Percentiles rank a stretch among this genome's conserved stretches.
These are phyloP conservation scores for Chimonanthus praecox DNA, from an alignment of 164 flowering plant species.

Conservation along the genomic window DNA sequence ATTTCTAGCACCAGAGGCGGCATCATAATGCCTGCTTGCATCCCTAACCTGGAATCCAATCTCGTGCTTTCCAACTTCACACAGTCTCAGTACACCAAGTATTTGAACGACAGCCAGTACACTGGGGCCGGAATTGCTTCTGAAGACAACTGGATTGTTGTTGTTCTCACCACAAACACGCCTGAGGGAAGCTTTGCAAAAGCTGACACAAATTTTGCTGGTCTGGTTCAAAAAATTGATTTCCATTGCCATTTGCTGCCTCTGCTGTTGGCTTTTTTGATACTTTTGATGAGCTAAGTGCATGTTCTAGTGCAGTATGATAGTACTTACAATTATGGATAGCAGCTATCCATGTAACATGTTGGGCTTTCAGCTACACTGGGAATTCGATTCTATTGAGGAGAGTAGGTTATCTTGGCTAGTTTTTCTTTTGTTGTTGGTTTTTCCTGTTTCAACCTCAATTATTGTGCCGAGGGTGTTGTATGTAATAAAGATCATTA, in stretches of 20 bases:
- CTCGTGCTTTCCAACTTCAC: slow-evolving; percentile 72
- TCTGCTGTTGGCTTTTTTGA: slow-evolving; percentile 11
- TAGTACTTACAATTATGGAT: background rate
- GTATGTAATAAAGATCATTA: too few species aligned
- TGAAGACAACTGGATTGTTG: slow-evolving; percentile 62
- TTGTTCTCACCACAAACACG: slow-evolving; percentile 48
- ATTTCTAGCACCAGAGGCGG: slow-evolving; percentile 56
- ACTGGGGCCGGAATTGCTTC: slow-evolving; percentile 53
- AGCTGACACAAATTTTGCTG: slow-evolving; percentile 15
- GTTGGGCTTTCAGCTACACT: background rate
- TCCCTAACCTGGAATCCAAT: slow-evolving; percentile 42
- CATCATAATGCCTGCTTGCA: slow-evolving; percentile 61
- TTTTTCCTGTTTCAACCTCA: too few species aligned
- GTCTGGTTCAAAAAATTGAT: slow-evolving; percentile 6
- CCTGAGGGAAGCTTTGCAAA: slow-evolving; percentile 35
- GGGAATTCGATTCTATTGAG: too few species aligned
- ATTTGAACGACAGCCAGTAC: slow-evolving; percentile 45
- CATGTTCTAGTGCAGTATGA: background rate
- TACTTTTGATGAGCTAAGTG: slow-evolving; percentile 10
- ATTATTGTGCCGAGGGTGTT: too few species aligned
- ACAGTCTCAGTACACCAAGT: slow-evolving; percentile 38
- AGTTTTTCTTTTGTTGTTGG: too few species aligned
- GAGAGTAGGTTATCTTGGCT: too few species aligned
- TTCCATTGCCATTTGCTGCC: slow-evolving; percentile 12
- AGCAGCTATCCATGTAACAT: background rate